These are phyloP conservation scores for Chrysoporthe puriensis DNA, from an alignment of 2,329 filamentous ascomycete species.

Conservation along the genomic window DNA sequence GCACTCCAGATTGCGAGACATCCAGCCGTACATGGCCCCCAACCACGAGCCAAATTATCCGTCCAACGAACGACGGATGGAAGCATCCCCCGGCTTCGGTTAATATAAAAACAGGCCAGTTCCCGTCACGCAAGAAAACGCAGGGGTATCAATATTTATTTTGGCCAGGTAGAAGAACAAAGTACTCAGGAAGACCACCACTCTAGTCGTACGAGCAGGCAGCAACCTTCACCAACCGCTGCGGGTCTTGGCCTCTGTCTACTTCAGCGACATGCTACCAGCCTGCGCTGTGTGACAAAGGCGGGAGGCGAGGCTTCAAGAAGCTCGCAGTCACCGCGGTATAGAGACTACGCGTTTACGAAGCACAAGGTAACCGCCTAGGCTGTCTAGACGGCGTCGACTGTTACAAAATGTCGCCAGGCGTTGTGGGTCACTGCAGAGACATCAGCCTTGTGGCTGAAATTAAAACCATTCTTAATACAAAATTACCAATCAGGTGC, in stretches of 20 bases:
- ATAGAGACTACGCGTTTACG: neutral
- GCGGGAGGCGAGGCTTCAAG: neutral
- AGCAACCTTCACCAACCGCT: too few species aligned
- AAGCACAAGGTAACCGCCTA: neutral
- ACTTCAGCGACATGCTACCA: neutral
- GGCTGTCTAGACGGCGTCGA: neutral
- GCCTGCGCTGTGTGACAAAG: neutral
- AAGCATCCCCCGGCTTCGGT: neutral
- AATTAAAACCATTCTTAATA: neutral
- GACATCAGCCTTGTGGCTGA: conserved; percentile 1
- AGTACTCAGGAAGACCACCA: neutral
- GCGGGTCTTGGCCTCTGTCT: neutral
- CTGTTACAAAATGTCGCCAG: neutral
- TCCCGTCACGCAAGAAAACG: neutral
- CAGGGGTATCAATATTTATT: neutral
- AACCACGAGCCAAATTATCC: neutral
- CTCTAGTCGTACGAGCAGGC: too few species aligned
- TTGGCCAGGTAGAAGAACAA: neutral
- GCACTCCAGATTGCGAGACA: neutral
- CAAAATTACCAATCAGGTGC: neutral
- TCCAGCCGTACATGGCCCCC: neutral
- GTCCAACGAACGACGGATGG: neutral
- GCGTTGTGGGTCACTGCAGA: neutral
- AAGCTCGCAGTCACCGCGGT: neutral
- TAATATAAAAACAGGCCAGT: neutral